Percentiles rank a stretch among this genome's conserved stretches.
Conservation (phyloP, 192 early-diverging fungal species). For the Radiomyces spectabilis region DNA sequence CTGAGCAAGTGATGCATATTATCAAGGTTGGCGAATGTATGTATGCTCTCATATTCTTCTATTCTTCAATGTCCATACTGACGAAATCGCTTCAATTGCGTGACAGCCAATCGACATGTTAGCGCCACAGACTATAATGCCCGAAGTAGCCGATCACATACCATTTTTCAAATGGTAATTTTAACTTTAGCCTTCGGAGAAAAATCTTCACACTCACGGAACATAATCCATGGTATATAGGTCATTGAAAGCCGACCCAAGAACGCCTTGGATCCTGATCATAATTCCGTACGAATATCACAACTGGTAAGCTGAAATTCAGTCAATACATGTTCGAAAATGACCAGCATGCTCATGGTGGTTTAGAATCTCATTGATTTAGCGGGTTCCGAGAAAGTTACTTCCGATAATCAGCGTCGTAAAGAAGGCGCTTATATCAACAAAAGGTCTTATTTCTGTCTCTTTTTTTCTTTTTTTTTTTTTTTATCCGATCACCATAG, state of each 20-base stretch:
- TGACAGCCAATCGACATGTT: no score
- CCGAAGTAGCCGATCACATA: conserved; percentile 86
- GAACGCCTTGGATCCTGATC: neutral
- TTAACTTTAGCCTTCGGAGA: no score
- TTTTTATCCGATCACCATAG: no score
- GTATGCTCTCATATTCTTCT: neutral
- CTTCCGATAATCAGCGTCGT: conserved; percentile 75
- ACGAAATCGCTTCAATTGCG: no score
- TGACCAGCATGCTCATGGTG: neutral
- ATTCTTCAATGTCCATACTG: conserved; percentile 8
- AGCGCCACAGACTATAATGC: conserved; percentile 93
- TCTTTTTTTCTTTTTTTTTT: neutral
- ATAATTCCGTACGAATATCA: conserved; percentile 25
- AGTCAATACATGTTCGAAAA: neutral
- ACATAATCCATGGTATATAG: neutral
- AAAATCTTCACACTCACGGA: no score
- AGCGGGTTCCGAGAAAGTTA: conserved; percentile 93
- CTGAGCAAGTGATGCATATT: conserved; percentile 67
- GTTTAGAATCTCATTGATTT: conserved; percentile 87
- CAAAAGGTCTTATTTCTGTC: conserved; percentile 36
- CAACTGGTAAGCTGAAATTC: conserved; percentile 14
- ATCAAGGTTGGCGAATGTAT: conserved; percentile 69
- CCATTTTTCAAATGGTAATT: conserved; percentile 87
- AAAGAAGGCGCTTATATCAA: conserved; percentile 98
- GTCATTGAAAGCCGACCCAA: conserved; percentile 16